Base-by-base conservation (phyloP, 345 rosid species). In the Brassica cretica region DNA sequence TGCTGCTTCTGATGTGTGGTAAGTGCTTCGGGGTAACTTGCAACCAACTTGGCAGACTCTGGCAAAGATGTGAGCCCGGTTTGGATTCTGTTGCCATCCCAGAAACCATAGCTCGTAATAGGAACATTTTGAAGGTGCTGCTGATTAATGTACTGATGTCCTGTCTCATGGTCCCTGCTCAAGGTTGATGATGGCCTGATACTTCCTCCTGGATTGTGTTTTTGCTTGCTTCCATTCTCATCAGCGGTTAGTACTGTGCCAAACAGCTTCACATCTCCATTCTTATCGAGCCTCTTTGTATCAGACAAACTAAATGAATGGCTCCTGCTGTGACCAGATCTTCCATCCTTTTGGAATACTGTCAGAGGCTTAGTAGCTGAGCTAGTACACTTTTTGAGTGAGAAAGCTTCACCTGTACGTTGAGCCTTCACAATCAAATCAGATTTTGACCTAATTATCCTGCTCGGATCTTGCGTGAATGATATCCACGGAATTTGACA, bases 31-130 rank as follows among this genome's bases (percentile, higher is more conserved):
- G 97, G 98, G 81, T 85, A 90, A 71, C 88, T 88, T 6, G 98
- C 90, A 77, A 92, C 68, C 29, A 91, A 82, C 30, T 85, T 71
- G 19, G 93, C 83, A 1, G 98, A 91, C 82, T 91, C 96, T 1
- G 98, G 93, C 75, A 91, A 71, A n/a, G 95, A 79, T 19, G 93
- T 64, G 80, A 85, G 81, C 71, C 96, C 93, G 1, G 94, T 90
- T 67, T 85, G 97, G 41, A 90, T 90, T 83, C 86, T 85, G 74
- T 74, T 90, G 72, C 97, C 97, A 80, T 93, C 97, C 98, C 99
- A 93, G 74, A 85, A 89, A 2, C 97, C 90, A 32, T 89, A 88
- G 79, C 90, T 88, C 69, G 84, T 89, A 71, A 81, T 64, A 3
- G 96, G 93, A 71, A 81, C 85, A 82, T 86, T 89, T 78, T 93